Conservation (phyloP, 2,329 filamentous ascomycete species). For the Diaporthe humulicola region DNA sequence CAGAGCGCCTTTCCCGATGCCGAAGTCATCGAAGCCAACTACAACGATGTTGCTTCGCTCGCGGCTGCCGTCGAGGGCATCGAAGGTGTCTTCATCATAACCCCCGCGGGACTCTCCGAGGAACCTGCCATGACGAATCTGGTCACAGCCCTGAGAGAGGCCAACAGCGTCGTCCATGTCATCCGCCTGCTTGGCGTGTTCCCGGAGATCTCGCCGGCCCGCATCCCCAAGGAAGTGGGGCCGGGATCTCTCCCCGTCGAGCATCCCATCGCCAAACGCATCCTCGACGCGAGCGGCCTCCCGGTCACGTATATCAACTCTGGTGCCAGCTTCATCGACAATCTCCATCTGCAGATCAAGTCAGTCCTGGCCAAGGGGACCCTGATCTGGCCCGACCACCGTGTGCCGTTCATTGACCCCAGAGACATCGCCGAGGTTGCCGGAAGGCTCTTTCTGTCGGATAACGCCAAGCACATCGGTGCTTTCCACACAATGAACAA, state of each 20-base stretch:
- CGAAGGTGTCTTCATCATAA: slow-evolving; percentile 1
- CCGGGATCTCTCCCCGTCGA: background rate
- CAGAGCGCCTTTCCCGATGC: background rate
- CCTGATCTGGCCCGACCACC: slow-evolving; percentile 2
- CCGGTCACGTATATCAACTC: slow-evolving; percentile 4
- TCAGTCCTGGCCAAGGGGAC: background rate
- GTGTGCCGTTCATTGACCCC: background rate
- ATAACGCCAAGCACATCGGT: background rate
- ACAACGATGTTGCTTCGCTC: background rate
- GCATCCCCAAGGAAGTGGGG: background rate
- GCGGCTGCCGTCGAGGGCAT: background rate
- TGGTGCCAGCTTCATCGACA: slow-evolving; percentile 5
- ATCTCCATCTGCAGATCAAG: background rate
- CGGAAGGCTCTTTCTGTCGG: background rate
- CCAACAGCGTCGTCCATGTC: background rate
- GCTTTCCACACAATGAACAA: slow-evolving; percentile 15
- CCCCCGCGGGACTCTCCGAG: background rate
- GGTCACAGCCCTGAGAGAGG: background rate
- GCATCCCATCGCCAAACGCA: slow-evolving; percentile 12
- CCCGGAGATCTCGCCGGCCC: background rate
- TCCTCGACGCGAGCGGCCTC: slow-evolving; percentile 3
- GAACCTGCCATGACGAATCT: background rate
- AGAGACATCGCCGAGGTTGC: slow-evolving; percentile 3
- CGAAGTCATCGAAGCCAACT: background rate
- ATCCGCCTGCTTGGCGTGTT: background rate